Conservation (phyloP, 257 asterid species). For the Cynanchum wilfordii region DNA sequence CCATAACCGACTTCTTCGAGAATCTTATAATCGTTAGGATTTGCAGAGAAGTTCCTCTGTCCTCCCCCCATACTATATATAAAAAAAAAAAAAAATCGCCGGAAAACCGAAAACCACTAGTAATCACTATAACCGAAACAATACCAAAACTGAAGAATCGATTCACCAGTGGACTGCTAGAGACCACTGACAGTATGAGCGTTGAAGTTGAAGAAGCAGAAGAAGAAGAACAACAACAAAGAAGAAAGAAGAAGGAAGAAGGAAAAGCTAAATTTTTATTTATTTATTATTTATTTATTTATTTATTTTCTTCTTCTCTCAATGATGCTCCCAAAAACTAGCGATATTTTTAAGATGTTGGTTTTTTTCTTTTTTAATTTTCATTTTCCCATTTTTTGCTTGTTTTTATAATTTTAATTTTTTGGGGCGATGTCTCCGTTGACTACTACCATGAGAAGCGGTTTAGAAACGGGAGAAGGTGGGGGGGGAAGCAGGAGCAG, state of each 20-base stretch:
- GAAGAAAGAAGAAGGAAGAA: too few species aligned
- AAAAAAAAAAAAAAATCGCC: constrained; percentile 2
- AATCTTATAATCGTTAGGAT: constrained; percentile 71
- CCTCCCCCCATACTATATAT: constrained; percentile 19
- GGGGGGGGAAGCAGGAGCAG: not conserved
- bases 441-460: constrained; percentile 22
- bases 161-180: not conserved
- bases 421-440: constrained; percentile 19
- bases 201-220: not conserved
- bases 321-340: constrained; percentile 23
- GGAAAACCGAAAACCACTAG: not conserved
- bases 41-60: constrained; percentile 54
- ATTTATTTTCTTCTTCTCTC: not conserved
- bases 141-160: not conserved
- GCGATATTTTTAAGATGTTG: constrained; percentile 23
- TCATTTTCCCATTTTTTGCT: not conserved
- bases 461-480: constrained; percentile 1
- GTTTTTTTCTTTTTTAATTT: not conserved
- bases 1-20: constrained; percentile 93
- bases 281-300: too few species aligned
- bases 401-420: not conserved
- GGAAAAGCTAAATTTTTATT: too few species aligned
- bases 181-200: not conserved
- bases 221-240: not conserved
- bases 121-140: not conserved